phyloP scores from a whole-genome alignment of 1,284 basidiomycete genomes.

The Naganishia cerealis region DNA sequence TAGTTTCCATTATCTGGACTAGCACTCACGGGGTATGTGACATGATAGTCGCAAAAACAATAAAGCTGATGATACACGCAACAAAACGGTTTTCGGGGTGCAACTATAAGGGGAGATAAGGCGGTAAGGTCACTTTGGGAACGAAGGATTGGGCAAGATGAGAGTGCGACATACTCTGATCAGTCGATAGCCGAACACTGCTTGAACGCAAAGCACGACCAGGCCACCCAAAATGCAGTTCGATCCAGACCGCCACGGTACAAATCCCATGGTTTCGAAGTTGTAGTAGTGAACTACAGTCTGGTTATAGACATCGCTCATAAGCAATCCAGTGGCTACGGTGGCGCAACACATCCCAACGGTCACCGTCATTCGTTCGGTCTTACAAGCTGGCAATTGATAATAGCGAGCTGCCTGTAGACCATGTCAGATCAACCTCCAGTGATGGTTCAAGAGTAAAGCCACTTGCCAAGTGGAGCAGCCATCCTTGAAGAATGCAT shows the following conservation, averaged over 20 bases:
- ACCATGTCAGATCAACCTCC: no score
- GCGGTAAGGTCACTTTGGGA: neutral
- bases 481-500: constrained; percentile 15
- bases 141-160: neutral
- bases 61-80: neutral
- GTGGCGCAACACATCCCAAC: neutral
- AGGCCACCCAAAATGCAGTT: constrained; percentile 14
- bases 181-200: constrained; percentile 6
- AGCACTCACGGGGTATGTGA: constrained; percentile 14
- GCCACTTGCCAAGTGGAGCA: constrained; percentile 3
- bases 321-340: neutral
- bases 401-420: constrained; percentile 12
- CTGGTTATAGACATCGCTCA: neutral
- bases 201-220: constrained; percentile 4
- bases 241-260: constrained; percentile 1
- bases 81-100: constrained; percentile 2
- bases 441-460: no score
- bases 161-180: constrained; percentile 1
- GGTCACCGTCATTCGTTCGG: constrained; percentile 4
- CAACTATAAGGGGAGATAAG: neutral
- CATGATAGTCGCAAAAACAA: neutral
- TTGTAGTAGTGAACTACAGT: constrained; percentile 1
- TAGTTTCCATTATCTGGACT: no score
- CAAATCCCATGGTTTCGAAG: neutral
- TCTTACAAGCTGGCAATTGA: neutral